A percentile compares a stretch with the other conserved stretches of the same genome.
phyloP scores from a whole-genome alignment of 73 alveolate species.

The Paramecium biaurelia region DNA sequence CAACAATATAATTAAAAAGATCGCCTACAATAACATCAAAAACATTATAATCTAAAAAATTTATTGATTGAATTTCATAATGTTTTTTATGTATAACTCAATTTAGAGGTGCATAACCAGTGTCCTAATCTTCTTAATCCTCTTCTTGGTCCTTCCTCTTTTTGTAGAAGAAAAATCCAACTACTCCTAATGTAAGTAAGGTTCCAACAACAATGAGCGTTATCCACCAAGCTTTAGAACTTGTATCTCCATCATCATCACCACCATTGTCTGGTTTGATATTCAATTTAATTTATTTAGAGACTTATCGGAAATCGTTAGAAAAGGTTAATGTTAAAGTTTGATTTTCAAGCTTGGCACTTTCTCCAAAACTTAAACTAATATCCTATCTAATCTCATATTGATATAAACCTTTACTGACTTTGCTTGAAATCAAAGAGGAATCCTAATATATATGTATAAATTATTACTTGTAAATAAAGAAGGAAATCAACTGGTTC shows the following conservation, averaged over 20 bases:
- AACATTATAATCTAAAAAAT: background rate
- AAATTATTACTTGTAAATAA: background rate
- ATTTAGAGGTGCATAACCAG: background rate
- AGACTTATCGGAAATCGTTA: background rate
- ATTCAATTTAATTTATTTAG: background rate
- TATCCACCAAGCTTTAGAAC: slow-evolving; percentile 42
- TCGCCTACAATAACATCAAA: background rate
- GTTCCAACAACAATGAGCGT: background rate
- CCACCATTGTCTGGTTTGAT: background rate
- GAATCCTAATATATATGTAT: background rate
- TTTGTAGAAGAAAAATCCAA: slow-evolving; percentile 36
- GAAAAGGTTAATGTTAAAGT: background rate
- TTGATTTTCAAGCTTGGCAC: background rate
- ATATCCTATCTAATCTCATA: background rate
- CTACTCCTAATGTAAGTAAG: background rate
- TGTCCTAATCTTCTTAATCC: slow-evolving; percentile 8
- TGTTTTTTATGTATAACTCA: background rate
- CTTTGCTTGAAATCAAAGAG: background rate
- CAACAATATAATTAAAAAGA: background rate
- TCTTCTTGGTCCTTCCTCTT: background rate
- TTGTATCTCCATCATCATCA: background rate
- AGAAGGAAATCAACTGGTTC: background rate
- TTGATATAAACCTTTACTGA: background rate
- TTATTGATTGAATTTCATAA: background rate
- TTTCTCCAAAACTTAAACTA: background rate